Evolutionary conservation across 768 basidiomycete species (phyloP).

Genomic region (Mycena polygramma): DNA sequence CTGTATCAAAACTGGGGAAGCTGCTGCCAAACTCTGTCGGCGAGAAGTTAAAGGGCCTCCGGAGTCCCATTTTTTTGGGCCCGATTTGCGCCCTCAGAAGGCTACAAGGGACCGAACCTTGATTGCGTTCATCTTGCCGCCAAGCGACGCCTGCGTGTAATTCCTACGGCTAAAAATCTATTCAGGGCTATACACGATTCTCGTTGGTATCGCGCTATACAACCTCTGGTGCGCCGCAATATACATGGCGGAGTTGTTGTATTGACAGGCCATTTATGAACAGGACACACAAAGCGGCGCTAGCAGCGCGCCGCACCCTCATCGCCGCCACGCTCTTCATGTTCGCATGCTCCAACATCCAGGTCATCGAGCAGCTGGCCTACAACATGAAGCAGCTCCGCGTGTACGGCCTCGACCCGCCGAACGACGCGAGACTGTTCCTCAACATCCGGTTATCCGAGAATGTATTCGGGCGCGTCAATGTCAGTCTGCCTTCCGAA

Average conservation of each 20-base stretch:
- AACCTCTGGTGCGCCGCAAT: constrained; percentile 18
- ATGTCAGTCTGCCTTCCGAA: background rate
- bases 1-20: too few species aligned
- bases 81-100: too few species aligned
- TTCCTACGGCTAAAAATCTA: background rate
- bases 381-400: constrained; percentile 17
- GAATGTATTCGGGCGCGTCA: constrained; percentile 9
- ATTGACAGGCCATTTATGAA: background rate
- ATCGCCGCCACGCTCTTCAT: constrained; percentile 21
- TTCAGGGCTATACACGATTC: constrained; percentile 28
- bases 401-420: constrained; percentile 12
- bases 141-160: too few species aligned
- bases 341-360: constrained; percentile 25
- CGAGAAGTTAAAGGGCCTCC: too few species aligned
- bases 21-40: too few species aligned
- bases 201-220: constrained; percentile 20
- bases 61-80: too few species aligned
- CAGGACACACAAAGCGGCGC: constrained; percentile 4
- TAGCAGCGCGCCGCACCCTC: constrained; percentile 11
- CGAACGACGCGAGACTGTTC: constrained; percentile 1
- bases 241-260: background rate
- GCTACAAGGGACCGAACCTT: too few species aligned
- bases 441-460: constrained; percentile 24
- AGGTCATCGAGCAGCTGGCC: constrained; percentile 28
- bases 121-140: too few species aligned